Conservation (phyloP, 495 filamentous ascomycete genomes). For the Glutinoglossum americanum region DNA sequence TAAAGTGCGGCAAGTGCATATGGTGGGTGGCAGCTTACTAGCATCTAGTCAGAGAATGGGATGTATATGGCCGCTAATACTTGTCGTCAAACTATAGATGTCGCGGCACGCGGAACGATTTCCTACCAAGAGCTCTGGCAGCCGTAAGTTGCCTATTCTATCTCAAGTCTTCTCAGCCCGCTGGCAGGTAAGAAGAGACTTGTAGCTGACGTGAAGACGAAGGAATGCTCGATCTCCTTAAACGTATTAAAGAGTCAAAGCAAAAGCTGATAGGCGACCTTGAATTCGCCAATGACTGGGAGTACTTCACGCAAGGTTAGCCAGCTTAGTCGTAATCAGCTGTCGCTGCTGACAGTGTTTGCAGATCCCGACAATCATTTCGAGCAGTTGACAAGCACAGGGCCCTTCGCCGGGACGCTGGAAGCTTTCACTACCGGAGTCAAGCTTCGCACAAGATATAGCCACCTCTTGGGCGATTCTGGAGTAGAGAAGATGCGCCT, state of each 20-base stretch:
- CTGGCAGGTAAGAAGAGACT: background rate
- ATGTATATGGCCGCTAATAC: background rate
- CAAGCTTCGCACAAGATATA: conserved; percentile 31
- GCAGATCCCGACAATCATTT: conserved; percentile 16
- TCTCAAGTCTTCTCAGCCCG: background rate
- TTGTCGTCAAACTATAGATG: conserved; percentile 20
- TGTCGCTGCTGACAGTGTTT: background rate
- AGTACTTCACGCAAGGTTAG: conserved; percentile 26
- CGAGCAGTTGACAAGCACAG: conserved; percentile 34
- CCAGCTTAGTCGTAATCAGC: background rate
- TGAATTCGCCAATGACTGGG: conserved; percentile 32
- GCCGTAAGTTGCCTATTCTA: conserved; percentile 19
- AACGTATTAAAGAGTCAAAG: conserved; percentile 22
- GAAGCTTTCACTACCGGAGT: conserved; percentile 35
- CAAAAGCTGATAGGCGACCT: conserved; percentile 25
- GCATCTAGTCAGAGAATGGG: background rate
- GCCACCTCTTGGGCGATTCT: conserved; percentile 17
- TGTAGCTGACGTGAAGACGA: conserved; percentile 3
- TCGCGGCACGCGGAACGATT: conserved; percentile 37
- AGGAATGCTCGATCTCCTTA: conserved; percentile 30
- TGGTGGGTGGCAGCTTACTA: conserved; percentile 20
- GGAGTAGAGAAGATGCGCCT: conserved; percentile 14
- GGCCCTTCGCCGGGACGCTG: conserved; percentile 33
- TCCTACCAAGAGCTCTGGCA: conserved; percentile 29
- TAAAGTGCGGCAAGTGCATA: conserved; percentile 32